phyloP scores from a whole-genome alignment of 306 rosid genomes.

The Abrus precatorius region DNA sequence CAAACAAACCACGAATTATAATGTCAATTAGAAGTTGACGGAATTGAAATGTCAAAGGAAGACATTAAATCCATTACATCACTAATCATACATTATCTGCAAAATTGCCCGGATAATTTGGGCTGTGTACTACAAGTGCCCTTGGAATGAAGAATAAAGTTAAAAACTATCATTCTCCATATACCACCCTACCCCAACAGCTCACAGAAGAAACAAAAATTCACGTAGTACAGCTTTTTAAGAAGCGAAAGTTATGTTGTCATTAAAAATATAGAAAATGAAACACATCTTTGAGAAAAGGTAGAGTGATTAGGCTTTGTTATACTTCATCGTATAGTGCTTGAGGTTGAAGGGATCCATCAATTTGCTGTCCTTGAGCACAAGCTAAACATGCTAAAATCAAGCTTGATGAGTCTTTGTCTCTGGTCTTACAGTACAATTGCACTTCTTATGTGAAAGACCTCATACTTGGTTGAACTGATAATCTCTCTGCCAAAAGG shows the following conservation, averaged over 20 bases:
- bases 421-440: constrained; percentile 14
- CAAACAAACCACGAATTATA: background rate
- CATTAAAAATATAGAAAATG: constrained; percentile 10
- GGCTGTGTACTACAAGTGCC: background rate
- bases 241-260: constrained; percentile 25
- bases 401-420: constrained; percentile 7
- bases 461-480: constrained; percentile 55
- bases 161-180: constrained; percentile 14
- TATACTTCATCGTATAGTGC: constrained; percentile 21
- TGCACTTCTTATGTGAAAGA: constrained; percentile 41
- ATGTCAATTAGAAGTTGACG: constrained; percentile 7
- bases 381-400: constrained; percentile 14
- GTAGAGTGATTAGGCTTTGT: constrained; percentile 5
- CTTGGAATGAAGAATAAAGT: background rate
- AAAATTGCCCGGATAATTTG: constrained; percentile 27
- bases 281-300: constrained; percentile 4
- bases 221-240: background rate
- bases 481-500: constrained; percentile 76
- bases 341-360: constrained; percentile 40
- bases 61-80: constrained; percentile 4
- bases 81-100: constrained; percentile 6
- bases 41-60: background rate
- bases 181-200: background rate
- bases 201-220: constrained; percentile 1
- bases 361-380: constrained; percentile 23